Evolutionary conservation across 352 stramenopile genomes (phyloP).

Genomic region (Pythium diclinum): DNA sequence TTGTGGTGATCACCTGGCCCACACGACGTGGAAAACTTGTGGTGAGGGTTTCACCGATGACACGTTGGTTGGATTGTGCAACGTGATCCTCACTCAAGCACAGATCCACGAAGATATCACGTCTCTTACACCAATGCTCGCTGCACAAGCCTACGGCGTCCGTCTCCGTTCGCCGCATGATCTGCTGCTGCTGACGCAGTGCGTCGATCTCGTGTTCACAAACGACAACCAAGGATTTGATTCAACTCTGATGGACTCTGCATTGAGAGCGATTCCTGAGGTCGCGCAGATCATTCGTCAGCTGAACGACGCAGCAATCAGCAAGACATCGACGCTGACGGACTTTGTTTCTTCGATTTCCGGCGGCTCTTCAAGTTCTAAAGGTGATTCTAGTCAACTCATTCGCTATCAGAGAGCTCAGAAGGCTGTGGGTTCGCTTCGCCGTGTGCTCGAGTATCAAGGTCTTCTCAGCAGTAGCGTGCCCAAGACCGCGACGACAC

Average conservation of each 20-base stretch:
- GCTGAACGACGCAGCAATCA: constrained; percentile 2
- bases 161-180: background rate
- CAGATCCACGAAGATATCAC: background rate
- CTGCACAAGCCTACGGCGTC: constrained; percentile 1
- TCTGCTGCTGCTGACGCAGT: constrained; percentile 3
- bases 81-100: background rate
- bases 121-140: background rate
- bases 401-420: background rate
- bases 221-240: background rate
- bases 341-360: background rate
- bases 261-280: constrained; percentile 7
- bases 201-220: constrained; percentile 15
- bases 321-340: background rate
- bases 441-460: constrained; percentile 15
- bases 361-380: background rate
- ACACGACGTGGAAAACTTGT: constrained; percentile 1
- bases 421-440: background rate
- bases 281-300: constrained; percentile 6
- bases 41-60: constrained; percentile 6
- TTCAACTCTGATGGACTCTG: constrained; percentile 13
- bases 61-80: background rate
- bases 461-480: background rate
- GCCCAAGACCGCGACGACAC: background rate
- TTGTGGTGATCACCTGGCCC: background rate
- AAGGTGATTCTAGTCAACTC: background rate